Evolutionary conservation across 176 grass and related monocot species (phyloP).

Genomic region (Coix lacrymajobi): DNA sequence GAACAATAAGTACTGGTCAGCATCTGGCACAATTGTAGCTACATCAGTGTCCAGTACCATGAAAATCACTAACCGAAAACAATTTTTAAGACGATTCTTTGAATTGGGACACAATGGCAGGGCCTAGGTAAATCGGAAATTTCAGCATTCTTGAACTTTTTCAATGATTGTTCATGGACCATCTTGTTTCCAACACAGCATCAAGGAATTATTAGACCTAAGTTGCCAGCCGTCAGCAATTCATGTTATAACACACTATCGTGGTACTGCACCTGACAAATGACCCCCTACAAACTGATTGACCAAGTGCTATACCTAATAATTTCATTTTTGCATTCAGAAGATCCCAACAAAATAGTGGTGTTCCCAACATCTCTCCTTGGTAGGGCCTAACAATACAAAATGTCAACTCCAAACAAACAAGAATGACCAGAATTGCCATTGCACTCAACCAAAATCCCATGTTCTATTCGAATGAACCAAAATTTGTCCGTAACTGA

Average conservation of each 20-base stretch:
- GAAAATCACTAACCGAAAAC: slow-evolving; percentile 1
- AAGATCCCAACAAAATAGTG: slow-evolving; percentile 27
- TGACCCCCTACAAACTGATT: slow-evolving; percentile 4
- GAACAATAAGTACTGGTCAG: neutral
- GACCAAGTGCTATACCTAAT: slow-evolving; percentile 29
- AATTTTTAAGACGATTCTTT: slow-evolving; percentile 15
- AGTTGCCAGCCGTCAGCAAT: slow-evolving; percentile 32
- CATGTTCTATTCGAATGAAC: slow-evolving; percentile 13
- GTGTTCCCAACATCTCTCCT: slow-evolving; percentile 31
- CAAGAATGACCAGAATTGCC: slow-evolving; percentile 3
- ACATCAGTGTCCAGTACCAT: slow-evolving; percentile 20
- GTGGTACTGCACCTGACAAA: slow-evolving; percentile 21
- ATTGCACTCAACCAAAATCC: slow-evolving; percentile 5
- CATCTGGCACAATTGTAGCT: slow-evolving; percentile 16
- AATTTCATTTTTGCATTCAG: slow-evolving; percentile 21
- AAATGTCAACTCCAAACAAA: slow-evolving; percentile 24
- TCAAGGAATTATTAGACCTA: slow-evolving; percentile 24
- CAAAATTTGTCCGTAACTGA: slow-evolving; percentile 15
- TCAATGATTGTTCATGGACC: slow-evolving; percentile 39
- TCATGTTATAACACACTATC: slow-evolving; percentile 19
- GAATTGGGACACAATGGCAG: slow-evolving; percentile 16
- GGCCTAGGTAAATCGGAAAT: slow-evolving; percentile 6
- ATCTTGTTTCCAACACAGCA: slow-evolving; percentile 26
- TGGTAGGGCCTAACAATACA: slow-evolving; percentile 31
- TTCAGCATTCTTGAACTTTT: slow-evolving; percentile 14